phyloP scores from a whole-genome alignment of 2,329 filamentous ascomycete genomes.

The Penicillium sp. region DNA sequence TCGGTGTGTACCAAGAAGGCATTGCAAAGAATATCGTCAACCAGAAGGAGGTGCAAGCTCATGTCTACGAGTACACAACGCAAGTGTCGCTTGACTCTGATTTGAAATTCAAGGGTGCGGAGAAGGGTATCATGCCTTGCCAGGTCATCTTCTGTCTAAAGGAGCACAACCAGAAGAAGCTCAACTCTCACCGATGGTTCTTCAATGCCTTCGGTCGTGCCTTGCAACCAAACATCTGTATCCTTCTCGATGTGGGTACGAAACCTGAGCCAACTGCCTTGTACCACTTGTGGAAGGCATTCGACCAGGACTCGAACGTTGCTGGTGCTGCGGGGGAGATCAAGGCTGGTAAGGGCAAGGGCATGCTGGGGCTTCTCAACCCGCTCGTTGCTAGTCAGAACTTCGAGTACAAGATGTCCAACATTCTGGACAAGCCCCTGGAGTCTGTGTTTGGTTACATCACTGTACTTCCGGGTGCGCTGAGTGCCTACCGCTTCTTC shows the following conservation, averaged over 20 bases:
- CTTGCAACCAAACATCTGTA: constrained; percentile 93
- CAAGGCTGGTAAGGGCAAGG: constrained; percentile 91
- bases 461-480: constrained; percentile 89
- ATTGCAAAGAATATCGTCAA: constrained; percentile 99
- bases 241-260: constrained; percentile 93
- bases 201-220: constrained; percentile 97
- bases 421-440: constrained; percentile 95
- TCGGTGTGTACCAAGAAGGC: constrained; percentile 97
- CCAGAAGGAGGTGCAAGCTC: constrained; percentile 88
- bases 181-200: constrained; percentile 99
- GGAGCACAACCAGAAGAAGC: constrained; percentile 95
- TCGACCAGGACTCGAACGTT: constrained; percentile 96
- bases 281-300: constrained; percentile 99
- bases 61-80: constrained; percentile 98
- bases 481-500: constrained; percentile 94
- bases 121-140: constrained; percentile 97
- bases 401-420: constrained; percentile 99
- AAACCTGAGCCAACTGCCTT: constrained; percentile 84
- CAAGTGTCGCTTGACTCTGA: constrained; percentile 95
- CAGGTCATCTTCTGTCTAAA: constrained; percentile 99
- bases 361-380: constrained; percentile 81
- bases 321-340: constrained; percentile 97
- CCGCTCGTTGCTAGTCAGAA: constrained; percentile 96
- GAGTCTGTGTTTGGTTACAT: constrained; percentile 99
- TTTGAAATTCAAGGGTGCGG: constrained; percentile 97